Conservation (phyloP, 148 eudicot species). For the Tetragonia tetragonoides region DNA sequence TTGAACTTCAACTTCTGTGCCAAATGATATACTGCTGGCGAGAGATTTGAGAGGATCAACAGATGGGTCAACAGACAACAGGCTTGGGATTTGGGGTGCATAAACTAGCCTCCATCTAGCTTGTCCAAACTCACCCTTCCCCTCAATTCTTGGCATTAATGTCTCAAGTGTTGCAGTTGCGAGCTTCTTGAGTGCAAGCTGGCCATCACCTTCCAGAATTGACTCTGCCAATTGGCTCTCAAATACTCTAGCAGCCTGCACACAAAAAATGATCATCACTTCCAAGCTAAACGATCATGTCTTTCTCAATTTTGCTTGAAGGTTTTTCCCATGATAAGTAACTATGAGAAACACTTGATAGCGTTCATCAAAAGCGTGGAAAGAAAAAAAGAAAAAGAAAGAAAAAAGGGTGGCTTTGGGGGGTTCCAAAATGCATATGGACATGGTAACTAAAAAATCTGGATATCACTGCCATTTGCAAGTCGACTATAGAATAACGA, state of each 20-base stretch:
- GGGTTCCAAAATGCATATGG: background rate
- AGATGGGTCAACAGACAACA: conserved; percentile 94
- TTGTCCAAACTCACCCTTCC: conserved; percentile 96
- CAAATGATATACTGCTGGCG: conserved; percentile 95
- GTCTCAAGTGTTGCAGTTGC: conserved; percentile 98
- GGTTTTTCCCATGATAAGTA: background rate
- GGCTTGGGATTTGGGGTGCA: conserved; percentile 95
- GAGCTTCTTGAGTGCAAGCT: conserved; percentile 98
- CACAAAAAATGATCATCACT: conserved; percentile 1
- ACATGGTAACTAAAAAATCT: too few species aligned
- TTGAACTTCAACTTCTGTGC: conserved; percentile 98
- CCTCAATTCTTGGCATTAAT: conserved; percentile 97
- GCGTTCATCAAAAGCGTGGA: background rate
- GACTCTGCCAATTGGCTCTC: conserved; percentile 98
- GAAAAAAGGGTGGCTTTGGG: too few species aligned
- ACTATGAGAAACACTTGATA: background rate
- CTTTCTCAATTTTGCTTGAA: background rate
- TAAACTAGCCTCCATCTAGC: conserved; percentile 99
- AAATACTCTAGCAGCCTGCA: conserved; percentile 97
- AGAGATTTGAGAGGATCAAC: conserved; percentile 95
- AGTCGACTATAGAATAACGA: too few species aligned
- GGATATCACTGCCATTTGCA: too few species aligned
- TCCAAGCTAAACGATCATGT: background rate
- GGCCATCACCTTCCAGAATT: conserved; percentile 94
- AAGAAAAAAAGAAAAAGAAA: too few species aligned